These are phyloP conservation scores for Saccharomycopsis amapae DNA, from an alignment of 805 yeast species.

Conservation along the genomic window DNA sequence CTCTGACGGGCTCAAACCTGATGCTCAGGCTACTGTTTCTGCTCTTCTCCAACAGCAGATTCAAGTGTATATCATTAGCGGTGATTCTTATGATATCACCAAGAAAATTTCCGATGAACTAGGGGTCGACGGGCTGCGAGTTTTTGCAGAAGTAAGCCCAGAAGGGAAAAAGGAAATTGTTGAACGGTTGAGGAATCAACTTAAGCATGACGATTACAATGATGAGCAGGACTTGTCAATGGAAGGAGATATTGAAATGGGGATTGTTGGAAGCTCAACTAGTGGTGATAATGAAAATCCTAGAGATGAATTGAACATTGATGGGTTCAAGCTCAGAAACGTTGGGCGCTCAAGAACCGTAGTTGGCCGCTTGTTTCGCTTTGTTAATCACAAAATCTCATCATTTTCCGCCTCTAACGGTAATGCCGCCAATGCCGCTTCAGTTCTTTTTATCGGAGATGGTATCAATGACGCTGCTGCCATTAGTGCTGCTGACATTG, in stretches of 20 bases:
- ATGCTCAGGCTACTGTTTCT: conserved; percentile 53
- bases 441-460: conserved; percentile 94
- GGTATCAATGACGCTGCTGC: conserved; percentile 99
- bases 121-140: conserved; percentile 56
- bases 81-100: conserved; percentile 68
- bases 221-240: too few relatives aligned
- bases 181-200: conserved; percentile 40
- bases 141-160: conserved; percentile 74
- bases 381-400: too few relatives aligned
- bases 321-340: too few relatives aligned
- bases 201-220: not conserved
- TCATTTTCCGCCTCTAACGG: too few relatives aligned
- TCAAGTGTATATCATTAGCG: conserved; percentile 80
- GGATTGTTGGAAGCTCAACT: not conserved
- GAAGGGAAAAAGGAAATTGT: conserved; percentile 67
- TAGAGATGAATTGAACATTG: too few relatives aligned
- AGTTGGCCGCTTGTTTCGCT: too few relatives aligned
- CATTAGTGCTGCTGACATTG: conserved; percentile 77
- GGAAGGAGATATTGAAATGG: too few relatives aligned
- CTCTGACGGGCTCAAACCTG: conserved; percentile 59
- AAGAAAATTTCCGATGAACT: conserved; percentile 53
- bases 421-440: too few relatives aligned
- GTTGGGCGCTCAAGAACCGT: too few relatives aligned
- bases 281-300: not conserved
- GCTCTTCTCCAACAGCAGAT: conserved; percentile 46